Base-by-base conservation (phyloP, 805 yeast genomes). In the Helenozyma baotianmanensis region DNA sequence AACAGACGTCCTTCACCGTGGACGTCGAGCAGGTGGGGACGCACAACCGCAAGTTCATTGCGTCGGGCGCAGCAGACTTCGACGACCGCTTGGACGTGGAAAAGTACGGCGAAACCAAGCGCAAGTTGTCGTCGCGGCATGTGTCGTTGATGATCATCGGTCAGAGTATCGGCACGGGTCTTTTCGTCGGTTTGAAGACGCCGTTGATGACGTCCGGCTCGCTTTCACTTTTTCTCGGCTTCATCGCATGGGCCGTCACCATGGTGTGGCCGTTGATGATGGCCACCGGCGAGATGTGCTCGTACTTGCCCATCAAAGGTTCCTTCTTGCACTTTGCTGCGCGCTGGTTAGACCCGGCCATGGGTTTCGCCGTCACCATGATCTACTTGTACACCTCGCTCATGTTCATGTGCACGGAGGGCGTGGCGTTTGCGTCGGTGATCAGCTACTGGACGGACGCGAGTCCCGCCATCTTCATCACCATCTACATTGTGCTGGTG, bases 281-380 rank as follows among this genome's bases (percentile, higher is more conserved):
- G 48, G 51, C 54, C 8, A 60, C 57, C 16, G 67, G 61, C 7
- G 66, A 60, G 39, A 60, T 61, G 66, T 56, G 64, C 36, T 47
- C 62, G 3, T 61, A 42, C 27, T 45, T 60, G 26, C 68, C 68
- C 4, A 56, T 59, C 25, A 56, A 55, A 31, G 66, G 66, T n/a
- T 40, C 60, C 6, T 57, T 58, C 24, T 47, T 58, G 32, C 63
- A 58, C 32, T 60, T 38, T 39, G 45, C 58, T n/a, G 60, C 64
- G 11, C 45, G 65, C 28, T 58, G 53, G 54, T 52, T 60, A 10
- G 64, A 58, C 35, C 63, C 64, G 1, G 63, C 63, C 18, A 42
- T 59, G 43, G 66, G 64, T 2, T 59, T 60, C 42, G 59, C 64
- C 21, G 46, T 51, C 36, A 52, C 59, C 9, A 43, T 58, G 23